Percentiles rank a stretch among this genome's conserved stretches.
Evolutionary conservation across 495 filamentous ascomycete genomes (phyloP).

Genomic region (Diplogelasinospora grovesii): DNA sequence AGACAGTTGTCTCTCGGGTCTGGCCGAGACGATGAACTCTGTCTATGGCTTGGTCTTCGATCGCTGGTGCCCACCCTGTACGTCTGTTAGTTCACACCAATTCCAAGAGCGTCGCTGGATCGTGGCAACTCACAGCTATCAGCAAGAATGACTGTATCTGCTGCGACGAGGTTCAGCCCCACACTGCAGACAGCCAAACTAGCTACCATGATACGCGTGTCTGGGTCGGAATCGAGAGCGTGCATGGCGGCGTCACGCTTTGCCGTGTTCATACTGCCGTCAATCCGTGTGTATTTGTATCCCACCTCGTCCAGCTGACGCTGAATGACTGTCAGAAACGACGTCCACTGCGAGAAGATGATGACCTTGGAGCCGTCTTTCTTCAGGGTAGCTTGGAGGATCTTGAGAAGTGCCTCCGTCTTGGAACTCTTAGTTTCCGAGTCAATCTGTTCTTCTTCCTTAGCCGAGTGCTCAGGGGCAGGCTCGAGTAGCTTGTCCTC

Average conservation of each 20-base stretch:
- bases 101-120: neutral
- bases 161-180: slow-evolving; percentile 82
- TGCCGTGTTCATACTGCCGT: slow-evolving; percentile 67
- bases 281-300: slow-evolving; percentile 67
- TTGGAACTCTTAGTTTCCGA: slow-evolving; percentile 68
- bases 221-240: slow-evolving; percentile 57
- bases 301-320: slow-evolving; percentile 55
- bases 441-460: slow-evolving; percentile 46
- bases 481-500: slow-evolving; percentile 57
- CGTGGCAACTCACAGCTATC: slow-evolving; percentile 52
- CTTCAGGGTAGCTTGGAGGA: slow-evolving; percentile 64
- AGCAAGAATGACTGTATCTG: slow-evolving; percentile 76
- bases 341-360: slow-evolving; percentile 92
- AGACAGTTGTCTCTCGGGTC: slow-evolving; percentile 68
- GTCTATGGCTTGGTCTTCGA: slow-evolving; percentile 91
- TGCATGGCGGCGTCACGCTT: slow-evolving; percentile 65
- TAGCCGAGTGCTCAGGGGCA: slow-evolving; percentile 42
- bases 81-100: slow-evolving; percentile 14
- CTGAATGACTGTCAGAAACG: slow-evolving; percentile 75
- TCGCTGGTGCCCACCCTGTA: slow-evolving; percentile 80
- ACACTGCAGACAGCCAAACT: slow-evolving; percentile 78
- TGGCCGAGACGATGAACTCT: slow-evolving; percentile 86
- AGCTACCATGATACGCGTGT: slow-evolving; percentile 74
- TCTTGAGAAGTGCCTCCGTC: slow-evolving; percentile 72
- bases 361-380: slow-evolving; percentile 72